Conservation (phyloP, 1,284 basidiomycete genomes). For the Puccinia triticina region DNA sequence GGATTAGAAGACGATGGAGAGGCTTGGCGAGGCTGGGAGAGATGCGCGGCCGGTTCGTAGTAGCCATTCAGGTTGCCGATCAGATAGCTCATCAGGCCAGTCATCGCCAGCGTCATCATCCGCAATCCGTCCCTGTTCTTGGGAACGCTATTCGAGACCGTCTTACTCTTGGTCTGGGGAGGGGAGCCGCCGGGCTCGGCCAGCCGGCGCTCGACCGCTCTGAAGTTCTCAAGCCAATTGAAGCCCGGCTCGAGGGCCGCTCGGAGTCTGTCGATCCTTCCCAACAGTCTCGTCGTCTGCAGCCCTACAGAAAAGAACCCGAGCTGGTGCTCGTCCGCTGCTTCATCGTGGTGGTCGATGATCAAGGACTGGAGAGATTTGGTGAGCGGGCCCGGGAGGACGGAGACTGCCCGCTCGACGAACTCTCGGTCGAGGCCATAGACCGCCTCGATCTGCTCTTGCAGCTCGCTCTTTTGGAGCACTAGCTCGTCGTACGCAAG, state of each 20-base stretch:
- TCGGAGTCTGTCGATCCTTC: not conserved
- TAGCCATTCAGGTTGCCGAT: not conserved
- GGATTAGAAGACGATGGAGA: not conserved
- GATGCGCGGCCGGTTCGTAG: not conserved
- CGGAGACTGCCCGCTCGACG: not conserved
- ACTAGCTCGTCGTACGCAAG: not conserved
- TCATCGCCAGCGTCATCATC: not conserved
- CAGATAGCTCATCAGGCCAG: constrained; percentile 25
- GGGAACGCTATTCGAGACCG: not conserved
- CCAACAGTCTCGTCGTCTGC: not conserved
- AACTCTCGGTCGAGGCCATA: constrained; percentile 4
- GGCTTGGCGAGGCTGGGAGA: not conserved
- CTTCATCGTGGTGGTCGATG: not conserved
- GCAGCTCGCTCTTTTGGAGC: constrained; percentile 9
- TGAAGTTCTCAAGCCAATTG: not conserved
- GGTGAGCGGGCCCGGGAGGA: not conserved
- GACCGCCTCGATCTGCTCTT: not conserved
- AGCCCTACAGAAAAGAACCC: not conserved
- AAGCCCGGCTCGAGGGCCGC: not conserved
- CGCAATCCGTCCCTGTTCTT: not conserved
- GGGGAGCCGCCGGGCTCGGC: not conserved
- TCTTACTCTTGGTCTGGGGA: not conserved
- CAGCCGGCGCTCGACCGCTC: not conserved
- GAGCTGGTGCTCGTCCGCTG: not conserved
- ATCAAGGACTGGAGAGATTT: not conserved